Conservation (phyloP, 2,329 filamentous ascomycete genomes). For the Nothopassalora personata region DNA sequence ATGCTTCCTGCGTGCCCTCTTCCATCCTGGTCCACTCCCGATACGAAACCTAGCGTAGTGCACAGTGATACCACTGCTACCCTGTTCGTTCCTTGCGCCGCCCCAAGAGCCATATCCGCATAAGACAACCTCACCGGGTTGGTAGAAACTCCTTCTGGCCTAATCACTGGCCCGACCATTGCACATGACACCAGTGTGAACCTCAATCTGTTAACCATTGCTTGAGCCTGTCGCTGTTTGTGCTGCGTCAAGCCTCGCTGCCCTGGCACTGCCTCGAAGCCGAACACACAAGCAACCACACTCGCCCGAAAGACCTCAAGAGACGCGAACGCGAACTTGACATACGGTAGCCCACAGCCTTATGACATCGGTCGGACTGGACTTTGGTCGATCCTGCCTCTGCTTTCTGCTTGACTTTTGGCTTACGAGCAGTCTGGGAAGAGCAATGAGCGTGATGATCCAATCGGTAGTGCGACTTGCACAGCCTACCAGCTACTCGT, state of each 20-base stretch:
- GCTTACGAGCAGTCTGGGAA: slow-evolving; percentile 17
- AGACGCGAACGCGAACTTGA: background rate
- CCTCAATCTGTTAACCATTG: background rate
- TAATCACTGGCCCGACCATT: background rate
- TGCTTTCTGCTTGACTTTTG: slow-evolving; percentile 21
- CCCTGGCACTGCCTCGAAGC: background rate
- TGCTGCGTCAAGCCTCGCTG: background rate
- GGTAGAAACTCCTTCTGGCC: background rate
- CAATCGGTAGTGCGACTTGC: slow-evolving; percentile 20
- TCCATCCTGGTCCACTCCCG: slow-evolving; percentile 9
- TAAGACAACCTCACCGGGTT: background rate
- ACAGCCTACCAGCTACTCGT: slow-evolving; percentile 11
- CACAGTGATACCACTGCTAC: slow-evolving; percentile 1
- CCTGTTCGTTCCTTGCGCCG: background rate
- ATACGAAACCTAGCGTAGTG: slow-evolving; percentile 13
- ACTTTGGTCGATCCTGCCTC: slow-evolving; percentile 19
- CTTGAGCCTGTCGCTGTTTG: background rate
- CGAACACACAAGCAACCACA: slow-evolving; percentile 2
- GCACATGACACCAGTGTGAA: slow-evolving; percentile 1
- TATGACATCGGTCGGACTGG: slow-evolving; percentile 20
- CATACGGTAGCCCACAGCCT: background rate
- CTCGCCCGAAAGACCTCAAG: background rate
- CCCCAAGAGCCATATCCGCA: background rate
- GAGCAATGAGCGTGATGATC: slow-evolving; percentile 25
- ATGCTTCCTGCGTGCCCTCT: slow-evolving; percentile 10